phyloP scores from a whole-genome alignment of 2,329 filamentous ascomycete species.

The Blastomyces gilchristii region DNA sequence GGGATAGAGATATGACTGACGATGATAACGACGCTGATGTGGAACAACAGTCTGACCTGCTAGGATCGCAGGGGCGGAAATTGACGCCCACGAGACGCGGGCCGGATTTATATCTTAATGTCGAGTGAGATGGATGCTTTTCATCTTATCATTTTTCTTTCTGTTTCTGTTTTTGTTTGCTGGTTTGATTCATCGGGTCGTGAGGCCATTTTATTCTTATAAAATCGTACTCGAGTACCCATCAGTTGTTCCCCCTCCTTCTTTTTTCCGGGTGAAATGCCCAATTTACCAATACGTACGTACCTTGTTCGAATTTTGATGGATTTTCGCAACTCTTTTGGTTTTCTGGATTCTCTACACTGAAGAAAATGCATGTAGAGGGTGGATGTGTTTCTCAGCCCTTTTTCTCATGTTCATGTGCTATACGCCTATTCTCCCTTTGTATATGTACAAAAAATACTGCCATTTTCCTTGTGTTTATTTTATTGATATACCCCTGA shows the following conservation, averaged over 20 bases:
- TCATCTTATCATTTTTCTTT: background rate
- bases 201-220: background rate
- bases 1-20: background rate
- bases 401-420: background rate
- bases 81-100: slow-evolving; percentile 25
- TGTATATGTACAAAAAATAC: background rate
- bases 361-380: background rate
- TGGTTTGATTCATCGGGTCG: background rate
- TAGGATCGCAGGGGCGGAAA: slow-evolving; percentile 21
- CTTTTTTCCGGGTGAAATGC: background rate
- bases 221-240: background rate
- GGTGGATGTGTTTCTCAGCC: background rate
- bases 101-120: slow-evolving; percentile 24
- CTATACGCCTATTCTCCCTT: background rate
- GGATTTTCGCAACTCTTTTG: background rate
- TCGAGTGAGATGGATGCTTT: slow-evolving; percentile 19
- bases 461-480: background rate
- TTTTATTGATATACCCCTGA: background rate
- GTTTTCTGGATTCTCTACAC: background rate
- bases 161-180: background rate
- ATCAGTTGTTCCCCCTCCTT: background rate
- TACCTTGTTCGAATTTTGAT: no score
- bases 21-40: background rate
- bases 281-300: no score
- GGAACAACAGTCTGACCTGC: slow-evolving; percentile 3